Percentiles rank a stretch among this genome's conserved stretches.
Conservation (phyloP, 1,284 basidiomycete genomes). For the Trichosporon asahii region DNA sequence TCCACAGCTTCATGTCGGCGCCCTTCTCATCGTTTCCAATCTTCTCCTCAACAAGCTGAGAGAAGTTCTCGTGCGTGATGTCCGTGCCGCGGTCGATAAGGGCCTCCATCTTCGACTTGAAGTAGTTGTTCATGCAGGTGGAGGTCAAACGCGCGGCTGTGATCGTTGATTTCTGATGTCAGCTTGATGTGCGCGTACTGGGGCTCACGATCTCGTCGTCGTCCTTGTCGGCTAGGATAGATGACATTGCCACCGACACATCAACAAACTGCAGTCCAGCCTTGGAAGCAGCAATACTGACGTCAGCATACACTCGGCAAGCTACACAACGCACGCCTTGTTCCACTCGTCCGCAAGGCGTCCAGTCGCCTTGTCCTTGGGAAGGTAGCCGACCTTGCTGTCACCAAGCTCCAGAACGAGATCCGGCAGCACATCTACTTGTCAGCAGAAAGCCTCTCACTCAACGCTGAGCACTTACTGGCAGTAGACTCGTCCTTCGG, state of each 20-base stretch:
- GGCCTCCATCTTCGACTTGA: slow-evolving; percentile 80
- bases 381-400: slow-evolving; percentile 45
- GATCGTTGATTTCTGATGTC: slow-evolving; percentile 66
- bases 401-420: slow-evolving; percentile 37
- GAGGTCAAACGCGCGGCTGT: slow-evolving; percentile 76
- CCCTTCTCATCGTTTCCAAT: slow-evolving; percentile 83
- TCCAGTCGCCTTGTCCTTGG: slow-evolving; percentile 50
- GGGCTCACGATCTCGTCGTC: slow-evolving; percentile 75
- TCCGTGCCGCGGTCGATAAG: slow-evolving; percentile 89
- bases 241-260: slow-evolving; percentile 69
- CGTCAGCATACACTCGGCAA: background rate
- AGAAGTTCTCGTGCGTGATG: slow-evolving; percentile 81
- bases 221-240: slow-evolving; percentile 82
- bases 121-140: slow-evolving; percentile 78
- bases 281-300: slow-evolving; percentile 32
- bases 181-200: slow-evolving; percentile 1
- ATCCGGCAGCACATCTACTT: slow-evolving; percentile 37
- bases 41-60: slow-evolving; percentile 64
- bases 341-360: slow-evolving; percentile 54
- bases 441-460: slow-evolving; percentile 3
- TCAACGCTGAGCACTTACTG: slow-evolving; percentile 16
- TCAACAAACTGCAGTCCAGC: slow-evolving; percentile 67
- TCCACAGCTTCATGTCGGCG: slow-evolving; percentile 85
- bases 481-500: slow-evolving; percentile 45
- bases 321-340: slow-evolving; percentile 50